phyloP scores from a whole-genome alignment of 2,329 filamentous ascomycete species.

The Cytospora schulzeri region DNA sequence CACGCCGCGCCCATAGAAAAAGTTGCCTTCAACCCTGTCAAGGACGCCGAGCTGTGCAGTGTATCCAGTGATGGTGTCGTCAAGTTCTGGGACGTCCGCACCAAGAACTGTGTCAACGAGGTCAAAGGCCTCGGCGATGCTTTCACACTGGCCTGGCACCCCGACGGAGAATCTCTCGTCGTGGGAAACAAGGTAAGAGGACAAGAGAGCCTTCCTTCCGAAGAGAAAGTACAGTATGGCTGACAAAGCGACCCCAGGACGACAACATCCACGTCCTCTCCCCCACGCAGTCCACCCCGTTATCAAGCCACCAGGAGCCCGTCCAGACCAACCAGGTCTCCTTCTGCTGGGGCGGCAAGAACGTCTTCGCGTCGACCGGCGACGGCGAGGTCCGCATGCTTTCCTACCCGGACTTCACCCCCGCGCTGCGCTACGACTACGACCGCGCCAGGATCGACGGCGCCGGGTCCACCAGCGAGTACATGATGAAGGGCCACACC shows the following conservation, averaged over 20 bases:
- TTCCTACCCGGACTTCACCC: conserved; percentile 65
- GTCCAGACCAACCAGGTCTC: conserved; percentile 71
- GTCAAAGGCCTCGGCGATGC: conserved; percentile 67
- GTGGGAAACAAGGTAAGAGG: conserved; percentile 70
- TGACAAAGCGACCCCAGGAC: conserved; percentile 46
- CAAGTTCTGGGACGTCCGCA: conserved; percentile 79
- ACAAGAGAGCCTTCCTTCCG: background rate
- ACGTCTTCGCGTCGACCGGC: conserved; percentile 70
- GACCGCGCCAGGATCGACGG: conserved; percentile 40
- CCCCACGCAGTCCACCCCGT: conserved; percentile 56
- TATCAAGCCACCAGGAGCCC: conserved; percentile 62
- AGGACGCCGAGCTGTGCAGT: conserved; percentile 76
- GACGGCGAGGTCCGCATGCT: conserved; percentile 73
- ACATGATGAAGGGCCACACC: conserved; percentile 71
- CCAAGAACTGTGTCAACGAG: conserved; percentile 70
- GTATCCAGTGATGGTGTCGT: conserved; percentile 73
- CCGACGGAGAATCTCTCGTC: conserved; percentile 68
- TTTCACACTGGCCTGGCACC: conserved; percentile 73
- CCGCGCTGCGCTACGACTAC: conserved; percentile 52
- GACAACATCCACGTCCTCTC: conserved; percentile 66
- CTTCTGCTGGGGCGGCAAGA: conserved; percentile 73
- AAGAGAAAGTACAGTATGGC: background rate
- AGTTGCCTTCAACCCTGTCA: conserved; percentile 76
- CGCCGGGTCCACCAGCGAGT: conserved; percentile 45
- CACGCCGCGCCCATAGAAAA: conserved; percentile 69